Percentiles rank a stretch among this genome's conserved stretches.
phyloP scores from a whole-genome alignment of 192 early-diverging fungal species.

The Backusella luteola region DNA sequence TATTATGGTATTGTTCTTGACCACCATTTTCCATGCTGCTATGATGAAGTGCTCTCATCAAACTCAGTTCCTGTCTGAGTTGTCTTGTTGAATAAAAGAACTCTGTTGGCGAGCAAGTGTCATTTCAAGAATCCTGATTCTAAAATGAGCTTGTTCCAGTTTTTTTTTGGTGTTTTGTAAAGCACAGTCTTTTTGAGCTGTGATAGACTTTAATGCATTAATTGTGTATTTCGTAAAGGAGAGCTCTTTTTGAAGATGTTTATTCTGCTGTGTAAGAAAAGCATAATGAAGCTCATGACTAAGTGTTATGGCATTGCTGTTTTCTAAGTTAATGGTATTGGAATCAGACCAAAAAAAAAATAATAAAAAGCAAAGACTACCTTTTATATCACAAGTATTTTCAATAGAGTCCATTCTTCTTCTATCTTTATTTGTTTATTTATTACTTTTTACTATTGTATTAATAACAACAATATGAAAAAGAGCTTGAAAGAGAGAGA shows the following conservation, averaged over 20 bases:
- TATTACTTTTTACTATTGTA: neutral
- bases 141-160: slow-evolving; percentile 29
- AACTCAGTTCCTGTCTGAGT: slow-evolving; percentile 16
- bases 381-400: neutral
- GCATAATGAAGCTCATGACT: slow-evolving; percentile 24
- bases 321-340: neutral
- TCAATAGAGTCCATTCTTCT: neutral
- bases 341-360: neutral
- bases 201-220: slow-evolving; percentile 29
- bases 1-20: neutral
- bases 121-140: slow-evolving; percentile 30
- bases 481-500: neutral
- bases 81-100: neutral
- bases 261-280: slow-evolving; percentile 29
- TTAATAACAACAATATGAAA: neutral
- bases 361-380: neutral
- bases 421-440: neutral
- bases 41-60: neutral
- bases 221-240: slow-evolving; percentile 30
- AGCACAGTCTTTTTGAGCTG: slow-evolving; percentile 26
- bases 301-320: neutral
- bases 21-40: neutral
- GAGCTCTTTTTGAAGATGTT: slow-evolving; percentile 25
- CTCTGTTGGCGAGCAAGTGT: slow-evolving; percentile 14
- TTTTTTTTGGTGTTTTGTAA: slow-evolving; percentile 29